Evolutionary conservation across 73 alveolate species (phyloP).

Genomic region (Diophrys sp.): DNA sequence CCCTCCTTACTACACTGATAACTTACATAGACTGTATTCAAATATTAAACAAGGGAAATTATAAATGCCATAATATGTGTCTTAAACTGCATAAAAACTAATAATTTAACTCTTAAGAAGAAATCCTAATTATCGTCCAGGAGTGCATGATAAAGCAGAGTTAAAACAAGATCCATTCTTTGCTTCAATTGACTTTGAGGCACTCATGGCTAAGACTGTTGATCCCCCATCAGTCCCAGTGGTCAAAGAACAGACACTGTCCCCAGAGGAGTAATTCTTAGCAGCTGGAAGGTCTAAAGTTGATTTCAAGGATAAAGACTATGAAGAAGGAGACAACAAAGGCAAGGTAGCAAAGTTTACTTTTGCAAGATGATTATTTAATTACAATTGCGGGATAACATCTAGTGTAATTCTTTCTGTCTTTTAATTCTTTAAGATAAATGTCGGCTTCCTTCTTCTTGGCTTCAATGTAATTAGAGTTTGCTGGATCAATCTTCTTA

Average conservation of each 20-base stretch:
- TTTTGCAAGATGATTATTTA: conserved; percentile 72
- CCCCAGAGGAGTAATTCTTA: conserved; percentile 39
- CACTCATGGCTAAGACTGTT: conserved; percentile 39
- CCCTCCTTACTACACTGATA: conserved; percentile 79
- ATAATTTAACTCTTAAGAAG: conserved; percentile 59
- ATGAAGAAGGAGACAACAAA: neutral
- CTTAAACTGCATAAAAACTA: conserved; percentile 48
- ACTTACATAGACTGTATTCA: conserved; percentile 62
- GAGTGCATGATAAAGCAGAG: conserved; percentile 38
- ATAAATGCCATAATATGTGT: conserved; percentile 63
- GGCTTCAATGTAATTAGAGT: conserved; percentile 85
- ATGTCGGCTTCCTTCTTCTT: conserved; percentile 92
- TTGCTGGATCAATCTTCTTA: conserved; percentile 85
- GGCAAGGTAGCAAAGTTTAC: conserved; percentile 4
- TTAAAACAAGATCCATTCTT: conserved; percentile 83
- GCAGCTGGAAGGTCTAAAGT: neutral
- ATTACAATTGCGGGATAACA: conserved; percentile 88
- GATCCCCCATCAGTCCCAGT: conserved; percentile 37
- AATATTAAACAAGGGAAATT: conserved; percentile 63
- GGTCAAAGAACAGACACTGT: conserved; percentile 36
- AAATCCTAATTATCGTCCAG: conserved; percentile 55
- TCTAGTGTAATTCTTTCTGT: conserved; percentile 94
- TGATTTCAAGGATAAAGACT: conserved; percentile 42
- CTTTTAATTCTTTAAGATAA: conserved; percentile 87
- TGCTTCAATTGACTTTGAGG: conserved; percentile 69